Evolutionary conservation across 2,329 filamentous ascomycete genomes (phyloP).

Genomic region (Nannizziopsis arthrosporioides): DNA sequence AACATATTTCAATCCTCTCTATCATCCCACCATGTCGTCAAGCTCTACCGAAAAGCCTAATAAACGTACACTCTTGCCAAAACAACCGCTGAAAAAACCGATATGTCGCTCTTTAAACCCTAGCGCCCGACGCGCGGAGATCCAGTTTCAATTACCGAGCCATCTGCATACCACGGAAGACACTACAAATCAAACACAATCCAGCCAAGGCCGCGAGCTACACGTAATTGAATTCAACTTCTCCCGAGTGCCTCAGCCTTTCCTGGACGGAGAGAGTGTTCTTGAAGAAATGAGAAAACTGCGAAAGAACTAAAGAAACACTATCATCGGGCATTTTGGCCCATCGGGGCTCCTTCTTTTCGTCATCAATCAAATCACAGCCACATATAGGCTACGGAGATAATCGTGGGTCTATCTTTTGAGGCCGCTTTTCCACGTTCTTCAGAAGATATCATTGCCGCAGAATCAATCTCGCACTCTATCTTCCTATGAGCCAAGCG

Average conservation of each 20-base stretch:
- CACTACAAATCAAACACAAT: background rate
- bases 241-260: constrained; percentile 14
- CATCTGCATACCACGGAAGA: too few species aligned
- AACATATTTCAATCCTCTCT: too few species aligned
- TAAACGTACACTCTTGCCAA: constrained; percentile 5
- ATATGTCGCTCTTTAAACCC: constrained; percentile 9
- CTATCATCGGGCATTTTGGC: too few species aligned
- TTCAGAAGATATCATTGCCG: too few species aligned
- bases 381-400: too few species aligned
- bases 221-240: constrained; percentile 14
- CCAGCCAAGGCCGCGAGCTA: background rate
- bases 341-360: too few species aligned
- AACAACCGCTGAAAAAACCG: constrained; percentile 12
- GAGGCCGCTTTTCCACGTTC: too few species aligned
- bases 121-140: constrained; percentile 10
- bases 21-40: background rate
- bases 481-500: too few species aligned
- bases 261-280: constrained; percentile 14
- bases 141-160: constrained; percentile 8
- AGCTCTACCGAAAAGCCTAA: background rate
- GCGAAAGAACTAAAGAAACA: background rate
- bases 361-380: too few species aligned
- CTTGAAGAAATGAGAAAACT: constrained; percentile 5
- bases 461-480: too few species aligned
- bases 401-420: too few species aligned